Evolutionary conservation across 106 monocot species (phyloP).

Genomic region (Allium cepa): DNA sequence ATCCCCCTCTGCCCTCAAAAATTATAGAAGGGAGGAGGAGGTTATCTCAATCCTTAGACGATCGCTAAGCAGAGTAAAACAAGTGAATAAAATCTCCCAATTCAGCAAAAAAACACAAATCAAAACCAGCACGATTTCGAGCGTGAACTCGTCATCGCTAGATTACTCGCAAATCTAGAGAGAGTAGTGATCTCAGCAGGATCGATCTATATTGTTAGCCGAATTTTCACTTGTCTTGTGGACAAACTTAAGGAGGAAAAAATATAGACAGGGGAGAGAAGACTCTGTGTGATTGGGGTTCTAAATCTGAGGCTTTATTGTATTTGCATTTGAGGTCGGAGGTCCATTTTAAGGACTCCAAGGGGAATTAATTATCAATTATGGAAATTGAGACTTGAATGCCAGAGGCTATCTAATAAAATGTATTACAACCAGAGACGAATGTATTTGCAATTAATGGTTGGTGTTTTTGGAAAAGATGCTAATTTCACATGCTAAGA

Average conservation of each 20-base stretch:
- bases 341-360: no score
- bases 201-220: neutral
- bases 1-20: neutral
- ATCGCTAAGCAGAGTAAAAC: neutral
- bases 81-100: constrained; percentile 1
- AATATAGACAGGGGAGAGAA: neutral
- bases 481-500: no score
- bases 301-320: neutral
- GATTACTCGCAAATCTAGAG: neutral
- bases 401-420: no score
- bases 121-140: neutral
- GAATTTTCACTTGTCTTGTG: neutral
- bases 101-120: neutral
- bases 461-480: no score
- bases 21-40: neutral
- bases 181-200: neutral
- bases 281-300: neutral
- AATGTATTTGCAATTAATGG: no score
- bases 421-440: no score
- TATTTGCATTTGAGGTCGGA: neutral
- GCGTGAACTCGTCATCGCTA: neutral
- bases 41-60: constrained; percentile 2
- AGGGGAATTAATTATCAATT: no score
- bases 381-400: no score
- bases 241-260: neutral